A percentile compares a stretch with the other conserved stretches of the same genome.
These are phyloP conservation scores for Colletotrichum sp. DNA, from an alignment of 2,329 filamentous ascomycete genomes.

Conservation along the genomic window DNA sequence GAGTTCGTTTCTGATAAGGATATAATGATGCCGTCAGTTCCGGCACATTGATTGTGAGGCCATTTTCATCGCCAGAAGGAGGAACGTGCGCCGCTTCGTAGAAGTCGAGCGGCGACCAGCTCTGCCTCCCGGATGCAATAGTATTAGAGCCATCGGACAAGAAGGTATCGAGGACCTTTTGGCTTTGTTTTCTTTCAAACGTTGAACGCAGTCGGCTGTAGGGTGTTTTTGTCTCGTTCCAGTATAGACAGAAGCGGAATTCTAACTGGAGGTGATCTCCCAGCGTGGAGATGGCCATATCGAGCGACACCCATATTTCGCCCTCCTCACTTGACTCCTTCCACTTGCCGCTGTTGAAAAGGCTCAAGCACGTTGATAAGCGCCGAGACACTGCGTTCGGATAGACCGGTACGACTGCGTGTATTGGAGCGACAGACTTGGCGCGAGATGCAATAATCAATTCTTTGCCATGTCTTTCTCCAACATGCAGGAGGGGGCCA, in stretches of 20 bases:
- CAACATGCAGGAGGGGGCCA: neutral
- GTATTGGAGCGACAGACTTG: neutral
- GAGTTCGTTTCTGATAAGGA: conserved; percentile 74
- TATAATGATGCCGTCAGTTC: conserved; percentile 60
- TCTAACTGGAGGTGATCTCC: conserved; percentile 30
- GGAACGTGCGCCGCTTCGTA: conserved; percentile 74
- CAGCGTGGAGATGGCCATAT: conserved; percentile 33
- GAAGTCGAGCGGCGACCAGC: conserved; percentile 61
- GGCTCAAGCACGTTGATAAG: conserved; percentile 18
- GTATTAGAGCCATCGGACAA: conserved; percentile 33
- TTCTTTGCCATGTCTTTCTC: neutral
- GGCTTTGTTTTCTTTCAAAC: conserved; percentile 35
- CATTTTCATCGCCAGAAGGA: conserved; percentile 40
- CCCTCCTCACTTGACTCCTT: conserved; percentile 14
- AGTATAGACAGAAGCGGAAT: conserved; percentile 42
- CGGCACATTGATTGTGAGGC: conserved; percentile 45
- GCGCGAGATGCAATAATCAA: neutral
- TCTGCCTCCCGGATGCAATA: conserved; percentile 21
- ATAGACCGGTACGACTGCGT: neutral
- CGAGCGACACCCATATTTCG: conserved; percentile 37
- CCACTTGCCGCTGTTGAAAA: conserved; percentile 1
- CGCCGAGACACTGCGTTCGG: neutral
- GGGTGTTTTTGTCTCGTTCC: conserved; percentile 44
- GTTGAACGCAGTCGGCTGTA: conserved; percentile 32
- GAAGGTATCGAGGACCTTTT: conserved; percentile 40